Conservation (phyloP, 176 grass and related monocot genomes). For the Eleusine indica region DNA sequence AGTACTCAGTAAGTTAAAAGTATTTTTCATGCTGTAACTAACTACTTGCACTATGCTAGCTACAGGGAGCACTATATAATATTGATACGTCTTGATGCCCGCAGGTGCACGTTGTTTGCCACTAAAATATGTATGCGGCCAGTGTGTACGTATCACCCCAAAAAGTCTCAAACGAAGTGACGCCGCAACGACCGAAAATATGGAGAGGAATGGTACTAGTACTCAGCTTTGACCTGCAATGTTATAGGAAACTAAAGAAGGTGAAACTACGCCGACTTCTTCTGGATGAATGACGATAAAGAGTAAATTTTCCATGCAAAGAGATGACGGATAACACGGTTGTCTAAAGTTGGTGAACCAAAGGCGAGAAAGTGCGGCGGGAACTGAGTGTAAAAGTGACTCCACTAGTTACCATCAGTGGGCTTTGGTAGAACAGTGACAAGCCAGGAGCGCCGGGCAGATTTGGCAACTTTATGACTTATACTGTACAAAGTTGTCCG, state of each 20-base stretch:
- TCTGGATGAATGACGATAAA: neutral
- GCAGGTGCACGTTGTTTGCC: neutral
- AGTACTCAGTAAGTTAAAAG: neutral
- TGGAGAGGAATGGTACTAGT: neutral
- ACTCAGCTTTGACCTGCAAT: neutral
- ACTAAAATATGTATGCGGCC: neutral
- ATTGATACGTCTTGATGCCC: neutral
- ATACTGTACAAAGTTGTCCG: too few relatives aligned
- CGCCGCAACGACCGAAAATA: neutral
- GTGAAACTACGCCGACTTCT: neutral
- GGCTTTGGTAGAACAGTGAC: slow-evolving; percentile 27
- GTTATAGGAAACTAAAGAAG: neutral
- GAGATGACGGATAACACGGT: neutral
- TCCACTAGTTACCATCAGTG: slow-evolving; percentile 12
- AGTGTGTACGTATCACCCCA: neutral
- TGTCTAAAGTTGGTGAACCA: slow-evolving; percentile 21
- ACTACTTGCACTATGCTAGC: neutral
- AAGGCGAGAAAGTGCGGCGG: neutral
- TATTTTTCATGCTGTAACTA: neutral
- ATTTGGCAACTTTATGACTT: too few relatives aligned
- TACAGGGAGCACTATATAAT: slow-evolving; percentile 10
- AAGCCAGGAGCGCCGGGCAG: neutral
- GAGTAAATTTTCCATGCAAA: neutral
- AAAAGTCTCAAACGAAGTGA: neutral
- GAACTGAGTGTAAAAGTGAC: slow-evolving; percentile 17